Evolutionary conservation across 1,284 basidiomycete genomes (phyloP), one percentile per base, ranked within the genome.

Genomic region (Chiua sp.): DNA sequence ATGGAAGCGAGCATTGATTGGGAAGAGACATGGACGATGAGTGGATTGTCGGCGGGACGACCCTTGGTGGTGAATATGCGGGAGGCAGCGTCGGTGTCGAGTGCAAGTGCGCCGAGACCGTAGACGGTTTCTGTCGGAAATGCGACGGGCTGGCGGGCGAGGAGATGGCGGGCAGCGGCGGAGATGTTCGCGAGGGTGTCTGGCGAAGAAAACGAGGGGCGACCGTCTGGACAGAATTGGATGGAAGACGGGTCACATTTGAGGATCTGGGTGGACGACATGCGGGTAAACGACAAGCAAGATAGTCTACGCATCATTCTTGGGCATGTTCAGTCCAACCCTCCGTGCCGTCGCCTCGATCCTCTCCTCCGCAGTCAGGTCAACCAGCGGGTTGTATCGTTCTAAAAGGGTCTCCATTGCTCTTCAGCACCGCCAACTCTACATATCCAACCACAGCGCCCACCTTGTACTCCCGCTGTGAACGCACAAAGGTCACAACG

Each of bases 121-220:
- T 99, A 99, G 26, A 99, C 98, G 0, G 98, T 99, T 77, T 99
- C 98, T 33, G 98, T 98, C 0, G 98, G 97, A 70, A 99, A 95
- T 0, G 91, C 96, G 47, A 99, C 93, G 18, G 82, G 79, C 60
- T 81, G 76, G 32, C 73, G 65, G 42, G 77, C 72, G 51, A 77
- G 68, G 33, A 90, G 80, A 62, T 82, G 78, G 57, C 78, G 75
- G 10, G 83, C 73, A 6, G 88, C 88, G 28, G 67, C 65, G 57
- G 78, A 68, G 58, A 90, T 74, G 11, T 85, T 78, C 10, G 76
- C 68, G 33, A 75, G 68, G 12, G 87, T 84, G 56, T 79, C 75
- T 44, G 73, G 67, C 28, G 78, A 82, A 6, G 80, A 69, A 52
- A 88, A 75, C 18, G 69, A 63, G 3, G 85, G 84, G 18, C 70